These are phyloP conservation scores for Chaetomium olivaceum DNA, from an alignment of 2,329 filamentous ascomycete species.

Conservation along the genomic window DNA sequence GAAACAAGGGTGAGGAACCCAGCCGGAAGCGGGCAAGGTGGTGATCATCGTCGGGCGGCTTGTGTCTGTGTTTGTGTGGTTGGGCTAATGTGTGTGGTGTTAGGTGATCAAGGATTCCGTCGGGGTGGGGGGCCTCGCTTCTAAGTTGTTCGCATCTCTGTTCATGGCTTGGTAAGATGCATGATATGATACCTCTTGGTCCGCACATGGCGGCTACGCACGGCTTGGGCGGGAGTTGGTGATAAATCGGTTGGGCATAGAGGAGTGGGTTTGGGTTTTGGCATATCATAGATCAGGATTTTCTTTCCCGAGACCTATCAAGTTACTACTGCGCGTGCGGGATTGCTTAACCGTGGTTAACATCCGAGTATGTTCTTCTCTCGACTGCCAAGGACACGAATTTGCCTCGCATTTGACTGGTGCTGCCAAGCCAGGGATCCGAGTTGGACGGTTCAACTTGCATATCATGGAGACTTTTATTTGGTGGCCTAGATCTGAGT, in stretches of 20 bases:
- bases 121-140: neutral
- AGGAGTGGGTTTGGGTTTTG: neutral
- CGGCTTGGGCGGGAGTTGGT: neutral
- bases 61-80: constrained; percentile 5
- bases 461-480: neutral
- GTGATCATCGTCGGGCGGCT: constrained; percentile 1
- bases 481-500: neutral
- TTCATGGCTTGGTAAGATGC: constrained; percentile 1
- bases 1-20: constrained; percentile 20
- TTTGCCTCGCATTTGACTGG: no score
- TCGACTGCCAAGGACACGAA: no score
- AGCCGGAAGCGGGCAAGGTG: constrained; percentile 23
- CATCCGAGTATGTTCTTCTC: neutral
- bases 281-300: neutral
- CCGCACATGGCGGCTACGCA: neutral
- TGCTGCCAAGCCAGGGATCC: neutral
- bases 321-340: neutral
- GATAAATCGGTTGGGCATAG: neutral
- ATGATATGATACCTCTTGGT: constrained; percentile 13
- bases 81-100: constrained; percentile 19
- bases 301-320: neutral
- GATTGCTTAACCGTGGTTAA: neutral
- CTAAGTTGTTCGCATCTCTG: neutral
- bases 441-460: neutral
- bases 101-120: constrained; percentile 6